Evolutionary conservation across 2,329 filamentous ascomycete species (phyloP).

Genomic region (Dendrostoma leiphaemia): DNA sequence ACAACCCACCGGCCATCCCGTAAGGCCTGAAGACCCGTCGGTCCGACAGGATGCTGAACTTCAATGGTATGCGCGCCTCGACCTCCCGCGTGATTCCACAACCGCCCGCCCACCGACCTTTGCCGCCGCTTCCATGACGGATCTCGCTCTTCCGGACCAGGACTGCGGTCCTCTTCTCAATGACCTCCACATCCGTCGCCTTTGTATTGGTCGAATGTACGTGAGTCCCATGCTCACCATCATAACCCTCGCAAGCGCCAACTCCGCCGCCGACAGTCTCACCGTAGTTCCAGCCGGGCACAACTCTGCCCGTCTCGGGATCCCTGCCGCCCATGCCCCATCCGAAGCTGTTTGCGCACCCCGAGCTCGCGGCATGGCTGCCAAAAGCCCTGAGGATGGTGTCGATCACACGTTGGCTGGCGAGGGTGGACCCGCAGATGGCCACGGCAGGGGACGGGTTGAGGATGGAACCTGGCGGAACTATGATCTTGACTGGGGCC

Average conservation of each 20-base stretch:
- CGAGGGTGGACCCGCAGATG: conserved; percentile 15
- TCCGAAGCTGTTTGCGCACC: conserved; percentile 21
- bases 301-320: conserved; percentile 16
- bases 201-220: conserved; percentile 30
- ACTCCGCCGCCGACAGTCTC: conserved; percentile 31
- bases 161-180: conserved; percentile 34
- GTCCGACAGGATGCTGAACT: conserved; percentile 35
- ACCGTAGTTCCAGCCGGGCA: conserved; percentile 27
- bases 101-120: conserved; percentile 28
- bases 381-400: conserved; percentile 22
- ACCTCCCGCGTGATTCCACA: conserved; percentile 32
- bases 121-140: conserved; percentile 26
- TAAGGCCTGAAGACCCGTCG: conserved; percentile 31
- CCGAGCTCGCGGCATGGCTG: conserved; percentile 19
- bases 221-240: conserved; percentile 27
- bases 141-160: conserved; percentile 29
- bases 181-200: conserved; percentile 28
- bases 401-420: conserved; percentile 18
- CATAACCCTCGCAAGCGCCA: conserved; percentile 28
- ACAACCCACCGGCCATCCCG: conserved; percentile 31
- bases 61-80: conserved; percentile 30
- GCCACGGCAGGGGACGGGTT: conserved; percentile 30
- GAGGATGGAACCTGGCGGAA: conserved; percentile 31
- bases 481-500: conserved; percentile 28
- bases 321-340: conserved; percentile 21